Percentiles rank a stretch among this genome's conserved stretches.
Evolutionary conservation across 2,329 filamentous ascomycete genomes (phyloP).

Genomic region (Scedosporium dehoogii): DNA sequence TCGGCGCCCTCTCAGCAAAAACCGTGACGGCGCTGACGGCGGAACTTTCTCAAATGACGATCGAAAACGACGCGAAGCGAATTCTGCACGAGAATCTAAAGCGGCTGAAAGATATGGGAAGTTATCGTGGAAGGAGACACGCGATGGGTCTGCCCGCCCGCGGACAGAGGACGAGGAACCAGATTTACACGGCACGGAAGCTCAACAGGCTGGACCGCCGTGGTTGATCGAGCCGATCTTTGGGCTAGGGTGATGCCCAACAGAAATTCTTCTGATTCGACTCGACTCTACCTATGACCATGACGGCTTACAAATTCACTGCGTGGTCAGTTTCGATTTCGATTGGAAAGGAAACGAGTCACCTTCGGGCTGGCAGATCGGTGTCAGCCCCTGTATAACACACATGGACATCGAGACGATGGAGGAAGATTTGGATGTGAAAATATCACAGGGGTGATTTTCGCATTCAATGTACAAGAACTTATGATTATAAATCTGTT

Average conservation of each 20-base stretch:
- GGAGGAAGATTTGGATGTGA: not conserved
- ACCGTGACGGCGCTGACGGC: constrained; percentile 75
- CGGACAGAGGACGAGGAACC: constrained; percentile 79
- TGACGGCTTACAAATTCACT: not conserved
- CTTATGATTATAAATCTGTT: constrained; percentile 1
- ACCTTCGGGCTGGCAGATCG: not conserved
- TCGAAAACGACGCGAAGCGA: constrained; percentile 78
- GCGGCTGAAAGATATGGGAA: constrained; percentile 80
- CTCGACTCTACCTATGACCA: not conserved
- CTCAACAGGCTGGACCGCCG: constrained; percentile 48
- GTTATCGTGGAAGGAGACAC: constrained; percentile 80
- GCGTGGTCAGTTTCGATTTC: not conserved
- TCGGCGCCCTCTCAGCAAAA: constrained; percentile 64
- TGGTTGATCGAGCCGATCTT: constrained; percentile 18
- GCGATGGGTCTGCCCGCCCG: constrained; percentile 87
- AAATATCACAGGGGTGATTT: not conserved
- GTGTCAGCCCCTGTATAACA: not conserved
- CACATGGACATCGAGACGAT: not conserved
- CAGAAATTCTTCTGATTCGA: not conserved
- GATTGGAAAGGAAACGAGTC: not conserved
- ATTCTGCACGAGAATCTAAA: constrained; percentile 76
- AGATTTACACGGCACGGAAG: constrained; percentile 50
- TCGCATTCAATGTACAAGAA: constrained; percentile 20
- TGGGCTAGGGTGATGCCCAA: not conserved
- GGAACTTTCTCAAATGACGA: constrained; percentile 82